phyloP scores from a whole-genome alignment of 208 protist genomes.

The Trypanosoma avium region DNA sequence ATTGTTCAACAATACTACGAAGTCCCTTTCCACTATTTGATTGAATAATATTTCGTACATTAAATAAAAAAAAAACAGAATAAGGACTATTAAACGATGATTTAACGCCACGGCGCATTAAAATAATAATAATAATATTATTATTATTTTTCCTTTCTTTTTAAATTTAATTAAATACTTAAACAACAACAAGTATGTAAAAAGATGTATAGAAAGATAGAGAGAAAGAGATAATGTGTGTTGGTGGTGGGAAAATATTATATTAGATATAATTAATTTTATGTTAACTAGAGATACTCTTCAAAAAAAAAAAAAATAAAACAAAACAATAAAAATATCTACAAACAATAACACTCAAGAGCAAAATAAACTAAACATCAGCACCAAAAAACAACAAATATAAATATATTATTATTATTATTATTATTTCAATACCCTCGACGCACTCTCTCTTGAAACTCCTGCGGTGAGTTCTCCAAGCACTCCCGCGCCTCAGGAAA shows the following conservation, averaged over 20 bases:
- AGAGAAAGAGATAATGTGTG: too few relatives aligned
- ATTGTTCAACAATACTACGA: slow-evolving; percentile 67
- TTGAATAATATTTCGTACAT: slow-evolving; percentile 50
- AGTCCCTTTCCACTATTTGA: slow-evolving; percentile 37
- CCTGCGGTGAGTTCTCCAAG: slow-evolving; percentile 14
- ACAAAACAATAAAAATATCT: slow-evolving; percentile 12
- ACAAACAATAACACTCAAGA: neutral
- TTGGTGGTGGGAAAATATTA: too few relatives aligned
- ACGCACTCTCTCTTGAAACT: slow-evolving; percentile 27
- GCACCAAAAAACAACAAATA: neutral
- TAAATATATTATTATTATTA: neutral
- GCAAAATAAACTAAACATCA: slow-evolving; percentile 12
- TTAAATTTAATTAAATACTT: too few relatives aligned
- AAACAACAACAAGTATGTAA: too few relatives aligned
- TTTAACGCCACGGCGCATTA: neutral
- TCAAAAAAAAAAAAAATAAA: too few relatives aligned
- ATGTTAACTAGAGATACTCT: too few relatives aligned
- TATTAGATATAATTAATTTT: too few relatives aligned
- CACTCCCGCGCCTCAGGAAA: slow-evolving; percentile 45
- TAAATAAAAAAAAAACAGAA: neutral
- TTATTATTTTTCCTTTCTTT: neutral
- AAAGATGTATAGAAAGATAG: too few relatives aligned
- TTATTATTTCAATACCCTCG: slow-evolving; percentile 3
- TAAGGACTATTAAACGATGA: too few relatives aligned
- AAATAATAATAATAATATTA: too few relatives aligned